These are phyloP conservation scores for Boletus tomentosulus DNA, from an alignment of 768 basidiomycete species.

Conservation along the genomic window DNA sequence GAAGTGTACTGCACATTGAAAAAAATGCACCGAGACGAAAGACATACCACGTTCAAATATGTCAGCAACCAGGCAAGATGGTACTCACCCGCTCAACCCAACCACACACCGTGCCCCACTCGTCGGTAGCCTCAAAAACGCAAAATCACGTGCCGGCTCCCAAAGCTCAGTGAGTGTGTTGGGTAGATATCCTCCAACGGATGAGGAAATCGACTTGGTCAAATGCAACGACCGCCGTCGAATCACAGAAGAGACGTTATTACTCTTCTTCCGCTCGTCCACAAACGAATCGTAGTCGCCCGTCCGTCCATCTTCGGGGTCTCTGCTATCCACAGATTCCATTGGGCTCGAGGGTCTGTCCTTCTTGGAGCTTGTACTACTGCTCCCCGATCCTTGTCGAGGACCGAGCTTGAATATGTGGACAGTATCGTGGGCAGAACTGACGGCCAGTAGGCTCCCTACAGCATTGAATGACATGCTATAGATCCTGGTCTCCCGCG, in stretches of 20 bases:
- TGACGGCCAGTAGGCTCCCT: constrained; percentile 81
- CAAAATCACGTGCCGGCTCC: constrained; percentile 95
- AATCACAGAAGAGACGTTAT: constrained; percentile 57
- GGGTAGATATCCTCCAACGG: constrained; percentile 81
- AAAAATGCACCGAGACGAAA: neutral
- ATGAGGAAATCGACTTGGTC: constrained; percentile 70
- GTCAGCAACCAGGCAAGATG: neutral
- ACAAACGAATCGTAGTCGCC: constrained; percentile 86
- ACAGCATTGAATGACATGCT: constrained; percentile 83
- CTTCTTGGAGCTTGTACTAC: constrained; percentile 15
- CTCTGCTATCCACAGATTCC: constrained; percentile 61
- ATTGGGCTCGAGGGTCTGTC: constrained; percentile 51
- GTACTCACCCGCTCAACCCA: constrained; percentile 80
- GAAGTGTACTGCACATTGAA: constrained; percentile 62
- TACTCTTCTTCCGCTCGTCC: constrained; percentile 64
- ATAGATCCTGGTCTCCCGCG: constrained; percentile 80
- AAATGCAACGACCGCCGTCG: constrained; percentile 70
- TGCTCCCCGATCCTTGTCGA: constrained; percentile 24
- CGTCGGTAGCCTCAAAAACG: constrained; percentile 78
- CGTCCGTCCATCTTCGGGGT: constrained; percentile 49
- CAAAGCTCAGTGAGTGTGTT: constrained; percentile 91
- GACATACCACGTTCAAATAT: neutral
- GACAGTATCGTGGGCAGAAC: constrained; percentile 90
- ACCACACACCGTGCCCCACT: constrained; percentile 81
- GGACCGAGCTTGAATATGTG: constrained; percentile 87